Evolutionary conservation across 495 filamentous ascomycete genomes (phyloP).

Genomic region (Penicillium egyptiacum): DNA sequence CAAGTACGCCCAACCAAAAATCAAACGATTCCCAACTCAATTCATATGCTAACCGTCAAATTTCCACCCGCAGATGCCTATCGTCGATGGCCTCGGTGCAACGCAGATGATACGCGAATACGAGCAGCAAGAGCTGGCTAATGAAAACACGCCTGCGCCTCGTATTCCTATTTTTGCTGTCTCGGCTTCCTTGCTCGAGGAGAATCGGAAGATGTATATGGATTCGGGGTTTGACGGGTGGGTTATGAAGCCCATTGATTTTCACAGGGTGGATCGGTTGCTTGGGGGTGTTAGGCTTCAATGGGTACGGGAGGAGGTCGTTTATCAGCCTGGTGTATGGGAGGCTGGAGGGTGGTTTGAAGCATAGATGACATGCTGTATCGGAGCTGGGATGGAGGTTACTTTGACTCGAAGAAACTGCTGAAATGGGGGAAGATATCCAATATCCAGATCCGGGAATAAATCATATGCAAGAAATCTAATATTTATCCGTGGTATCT

Average conservation of each 20-base stretch:
- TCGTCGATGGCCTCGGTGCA: slow-evolving; percentile 77
- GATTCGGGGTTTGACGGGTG: slow-evolving; percentile 80
- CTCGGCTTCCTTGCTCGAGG: slow-evolving; percentile 76
- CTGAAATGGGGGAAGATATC: background rate
- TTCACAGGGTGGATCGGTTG: slow-evolving; percentile 62
- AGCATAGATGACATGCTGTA: background rate
- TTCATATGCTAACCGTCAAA: background rate
- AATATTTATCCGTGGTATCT: slow-evolving; percentile 9
- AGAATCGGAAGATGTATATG: slow-evolving; percentile 61
- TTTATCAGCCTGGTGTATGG: slow-evolving; percentile 67
- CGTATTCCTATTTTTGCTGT: slow-evolving; percentile 82
- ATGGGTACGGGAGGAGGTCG: slow-evolving; percentile 41
- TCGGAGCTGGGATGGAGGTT: background rate
- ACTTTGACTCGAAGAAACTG: background rate
- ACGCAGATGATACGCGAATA: slow-evolving; percentile 77
- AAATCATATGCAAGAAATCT: slow-evolving; percentile 1
- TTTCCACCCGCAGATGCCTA: slow-evolving; percentile 70
- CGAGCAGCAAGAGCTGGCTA: slow-evolving; percentile 53
- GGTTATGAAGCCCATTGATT: slow-evolving; percentile 80
- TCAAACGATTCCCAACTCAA: background rate
- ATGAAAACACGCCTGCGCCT: slow-evolving; percentile 34
- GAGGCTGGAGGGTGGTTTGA: slow-evolving; percentile 73
- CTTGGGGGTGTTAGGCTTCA: slow-evolving; percentile 58
- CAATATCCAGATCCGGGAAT: background rate
- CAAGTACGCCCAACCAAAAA: slow-evolving; percentile 58